Conservation (phyloP, 1,284 basidiomycete genomes). For the Calocybe gambosa region DNA sequence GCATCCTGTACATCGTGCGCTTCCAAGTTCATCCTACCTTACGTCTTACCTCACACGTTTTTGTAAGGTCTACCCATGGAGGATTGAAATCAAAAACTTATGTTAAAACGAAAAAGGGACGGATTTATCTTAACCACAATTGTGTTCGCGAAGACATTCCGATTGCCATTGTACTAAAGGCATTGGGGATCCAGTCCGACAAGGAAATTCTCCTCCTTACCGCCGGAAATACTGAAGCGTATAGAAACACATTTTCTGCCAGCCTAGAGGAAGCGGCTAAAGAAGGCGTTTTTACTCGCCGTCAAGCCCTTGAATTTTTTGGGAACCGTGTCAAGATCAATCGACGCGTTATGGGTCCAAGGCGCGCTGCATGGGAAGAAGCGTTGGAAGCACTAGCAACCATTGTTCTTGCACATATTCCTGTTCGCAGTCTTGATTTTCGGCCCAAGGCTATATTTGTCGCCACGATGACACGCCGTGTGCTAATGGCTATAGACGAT, state of each 20-base stretch:
- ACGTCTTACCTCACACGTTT: conserved; percentile 6
- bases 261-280: conserved; percentile 94
- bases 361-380: conserved; percentile 88
- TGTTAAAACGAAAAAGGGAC: conserved; percentile 90
- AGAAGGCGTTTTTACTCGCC: conserved; percentile 85
- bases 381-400: conserved; percentile 95
- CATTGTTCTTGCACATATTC: conserved; percentile 96
- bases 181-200: conserved; percentile 94
- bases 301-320: conserved; percentile 95
- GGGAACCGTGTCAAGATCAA: conserved; percentile 90
- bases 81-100: conserved; percentile 99
- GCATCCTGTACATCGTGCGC: conserved; percentile 96
- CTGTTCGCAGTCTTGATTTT: conserved; percentile 88
- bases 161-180: conserved; percentile 94
- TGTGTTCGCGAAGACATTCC: conserved; percentile 97
- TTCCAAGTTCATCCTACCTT: conserved; percentile 4
- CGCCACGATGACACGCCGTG: conserved; percentile 95
- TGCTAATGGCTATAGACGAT: conserved; percentile 95
- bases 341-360: conserved; percentile 70
- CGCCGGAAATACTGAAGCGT: conserved; percentile 88
- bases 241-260: conserved; percentile 84
- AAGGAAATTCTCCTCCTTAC: conserved; percentile 96
- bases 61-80: conserved; percentile 82
- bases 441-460: conserved; percentile 96
- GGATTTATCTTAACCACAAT: conserved; percentile 97